Evolutionary conservation across 2,329 filamentous ascomycete genomes (phyloP).

Genomic region (Aureobasidium melanogenum): DNA sequence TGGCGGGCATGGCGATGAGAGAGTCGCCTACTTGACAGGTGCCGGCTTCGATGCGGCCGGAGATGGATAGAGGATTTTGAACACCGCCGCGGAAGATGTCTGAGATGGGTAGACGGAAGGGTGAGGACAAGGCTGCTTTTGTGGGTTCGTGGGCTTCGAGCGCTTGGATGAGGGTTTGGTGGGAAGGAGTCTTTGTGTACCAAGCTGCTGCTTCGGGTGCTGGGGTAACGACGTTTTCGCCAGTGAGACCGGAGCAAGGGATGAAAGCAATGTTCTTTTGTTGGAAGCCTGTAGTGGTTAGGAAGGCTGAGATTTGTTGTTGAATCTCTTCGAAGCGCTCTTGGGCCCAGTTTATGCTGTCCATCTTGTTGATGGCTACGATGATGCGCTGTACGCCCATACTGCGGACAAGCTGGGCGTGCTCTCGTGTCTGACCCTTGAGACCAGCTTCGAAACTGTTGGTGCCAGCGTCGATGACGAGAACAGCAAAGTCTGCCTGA

Average conservation of each 20-base stretch:
- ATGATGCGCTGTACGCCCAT: conserved; percentile 84
- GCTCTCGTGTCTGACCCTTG: conserved; percentile 89
- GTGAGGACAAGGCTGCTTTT: conserved; percentile 57
- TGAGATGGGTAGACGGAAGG: conserved; percentile 75
- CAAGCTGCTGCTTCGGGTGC: conserved; percentile 51
- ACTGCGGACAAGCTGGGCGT: conserved; percentile 79
- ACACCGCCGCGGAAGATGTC: conserved; percentile 77
- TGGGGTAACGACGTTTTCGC: conserved; percentile 68
- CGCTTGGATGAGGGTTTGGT: conserved; percentile 66
- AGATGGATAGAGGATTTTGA: conserved; percentile 73
- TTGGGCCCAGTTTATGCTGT: conserved; percentile 74
- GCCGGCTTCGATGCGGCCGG: conserved; percentile 78
- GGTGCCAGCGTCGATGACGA: conserved; percentile 84
- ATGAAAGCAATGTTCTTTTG: conserved; percentile 75
- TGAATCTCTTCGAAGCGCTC: conserved; percentile 77
- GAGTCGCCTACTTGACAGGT: conserved; percentile 76
- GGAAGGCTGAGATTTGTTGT: conserved; percentile 73
- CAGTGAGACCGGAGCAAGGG: conserved; percentile 79
- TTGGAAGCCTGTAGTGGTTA: conserved; percentile 74
- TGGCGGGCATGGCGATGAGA: conserved; percentile 69
- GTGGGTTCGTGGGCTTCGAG: conserved; percentile 75
- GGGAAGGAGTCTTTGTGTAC: conserved; percentile 54
- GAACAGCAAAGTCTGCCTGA: conserved; percentile 88
- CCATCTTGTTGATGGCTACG: conserved; percentile 92
- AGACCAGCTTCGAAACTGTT: conserved; percentile 91